Evolutionary conservation across 2,329 filamentous ascomycete species (phyloP), one percentile per base, ranked within the genome.

Genomic region (Coniella vitis): DNA sequence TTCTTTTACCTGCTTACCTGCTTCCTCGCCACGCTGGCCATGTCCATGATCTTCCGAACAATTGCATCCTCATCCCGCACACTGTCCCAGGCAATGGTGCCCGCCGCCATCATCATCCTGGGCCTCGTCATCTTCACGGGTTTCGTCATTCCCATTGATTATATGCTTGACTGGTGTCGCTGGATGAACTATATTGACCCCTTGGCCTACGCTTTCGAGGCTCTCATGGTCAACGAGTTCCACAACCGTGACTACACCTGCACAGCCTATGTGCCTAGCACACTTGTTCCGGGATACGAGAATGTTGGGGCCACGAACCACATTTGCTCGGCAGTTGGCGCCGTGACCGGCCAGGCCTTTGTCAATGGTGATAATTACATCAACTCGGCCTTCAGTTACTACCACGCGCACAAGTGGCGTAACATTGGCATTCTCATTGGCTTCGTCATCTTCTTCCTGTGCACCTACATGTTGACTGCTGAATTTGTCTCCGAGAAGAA

Each of bases 131-230:
- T 81, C 56, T 81, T 81, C 63, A 88, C 85, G 16, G 86, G 83
- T 53, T 87, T 90, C 62, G 76, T 81, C 49, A 75, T 84, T 47
- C 78, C 77, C 0, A 75, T 74, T 57, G 65, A 70, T 46, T 81
- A 91, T 66, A 93, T 89, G 85, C 75, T 85, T 7, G 78, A 71
- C 1, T 95, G 88, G 87, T 86, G 85, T 58, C 76, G 82, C 52
- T 95, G 89, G 89, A 79, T 94, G 54, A 86, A 85, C 62, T 91
- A 87, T 62, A 70, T 93, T 35, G 83, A 94, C 53, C 87, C 87
- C 2, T 75, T 94, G 10, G 81, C 79, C 1, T 94, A 94, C 55
- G 81, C 81, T 0, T 95, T 94, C 60, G 88, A 94, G 63, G 72
- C 81, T 0, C 73, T 94, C 21, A 84, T 91, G 76, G 76, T 87